Evolutionary conservation across 305 asterid species (phyloP), one percentile per base, ranked within the genome.

Genomic region (Lippia alba): DNA sequence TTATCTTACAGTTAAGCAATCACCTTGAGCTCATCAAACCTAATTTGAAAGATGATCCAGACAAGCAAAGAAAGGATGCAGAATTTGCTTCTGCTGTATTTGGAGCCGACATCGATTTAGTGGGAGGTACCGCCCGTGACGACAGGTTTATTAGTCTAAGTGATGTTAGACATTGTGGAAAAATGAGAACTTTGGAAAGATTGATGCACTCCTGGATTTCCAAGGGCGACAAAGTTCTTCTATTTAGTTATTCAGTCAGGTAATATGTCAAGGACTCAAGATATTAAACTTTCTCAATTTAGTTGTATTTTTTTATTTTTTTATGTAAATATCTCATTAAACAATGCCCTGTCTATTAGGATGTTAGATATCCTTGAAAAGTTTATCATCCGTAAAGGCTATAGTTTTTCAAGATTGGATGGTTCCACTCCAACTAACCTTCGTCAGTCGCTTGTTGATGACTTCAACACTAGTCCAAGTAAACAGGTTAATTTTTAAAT

Each of bases 21-120:
- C 98, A 94, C 80, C 84, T 94, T 74, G 98, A 91, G 89, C 99
- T 94, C 77, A 90, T 94, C 78, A 94, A 91, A 82, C 96, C 99
- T 67, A 90, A 87, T 82, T 79, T 90, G 44, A 91, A 79, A 78
- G 98, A 94, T 66, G 96, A 91, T 75, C 84, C 69, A 58, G 91
- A 88, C 64, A 94, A 94, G 79, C 99, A 90, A 75, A 80, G 77
- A 70, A 94, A 82, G 80, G 99, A 94, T 85, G 87, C 88, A 10
- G 91, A 84, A 76, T 94, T 90, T 76, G 94, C 94, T 62, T 63
- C 88, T 61, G 85, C 94, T 53, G 91, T 94, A 45, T 87, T 88
- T 75, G 91, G 95, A 64, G 60, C 67, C 18, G 99, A 91, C 62
- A 61, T 74, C 67, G 91, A 88, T 87, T 75, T 84, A 77, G 90